Base-by-base conservation (phyloP, 768 basidiomycete species). In the Leccinum subgranulosum region DNA sequence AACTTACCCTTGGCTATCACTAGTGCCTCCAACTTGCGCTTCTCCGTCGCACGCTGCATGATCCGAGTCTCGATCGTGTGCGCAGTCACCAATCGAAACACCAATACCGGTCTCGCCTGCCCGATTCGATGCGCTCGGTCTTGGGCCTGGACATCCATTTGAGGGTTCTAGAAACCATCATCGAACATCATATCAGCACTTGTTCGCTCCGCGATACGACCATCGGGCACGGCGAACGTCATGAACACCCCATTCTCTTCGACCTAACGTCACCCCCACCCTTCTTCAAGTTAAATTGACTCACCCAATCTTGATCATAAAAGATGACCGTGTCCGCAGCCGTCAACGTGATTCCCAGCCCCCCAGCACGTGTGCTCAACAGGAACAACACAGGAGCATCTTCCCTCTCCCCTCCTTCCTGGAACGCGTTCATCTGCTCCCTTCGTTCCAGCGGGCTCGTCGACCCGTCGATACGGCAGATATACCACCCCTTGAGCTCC, bases 101-200 rank as follows among this genome's bases (percentile, higher is more conserved):
- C 86, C 46, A 97, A 78, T 53, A 97, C 94, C 1, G 94, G 93
- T 62, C 79, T 86, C 28, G 85, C 97, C 74, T 98, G 96, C 2
- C 96, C 96, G 49, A 99, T 98, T 11, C 97, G 85, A 72, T 99
- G 96, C 0, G 94, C 94, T 34, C 96, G 82, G 64, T 97, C 96
- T 69, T 94, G 92, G 0, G 96, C 96, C 74, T 99, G 96, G 3
- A 91, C 78, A 62, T 99, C 96, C 86, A 95, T 94, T 76, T 97
- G 95, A 0, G 95, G 94, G 65, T 92, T 93, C 90, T 92, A 60
- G 15, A 54, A 25, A 27, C 33, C 41, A 43, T 43, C 8, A 19
- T 43, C 19, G 15, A 39, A 47, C 2, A 34, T 11, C 19, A 8
- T 66, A 8, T 66, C 17, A 65, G 59, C 25, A 27, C 17, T 17